phyloP scores from a whole-genome alignment of 2,329 filamentous ascomycete genomes.

The Blumeria hordei region DNA sequence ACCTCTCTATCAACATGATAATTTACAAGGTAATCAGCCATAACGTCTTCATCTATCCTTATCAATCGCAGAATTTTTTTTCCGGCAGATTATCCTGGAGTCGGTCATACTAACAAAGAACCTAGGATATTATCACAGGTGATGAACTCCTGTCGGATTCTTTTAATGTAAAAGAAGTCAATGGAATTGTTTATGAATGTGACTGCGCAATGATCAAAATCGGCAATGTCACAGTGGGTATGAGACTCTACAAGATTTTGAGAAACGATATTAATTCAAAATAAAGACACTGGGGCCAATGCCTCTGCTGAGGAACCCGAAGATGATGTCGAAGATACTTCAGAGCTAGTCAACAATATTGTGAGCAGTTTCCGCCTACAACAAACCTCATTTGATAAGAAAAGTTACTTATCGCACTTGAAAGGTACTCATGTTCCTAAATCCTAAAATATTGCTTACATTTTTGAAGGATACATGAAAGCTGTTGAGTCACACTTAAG shows the following conservation, averaged over 20 bases:
- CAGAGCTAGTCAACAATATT: slow-evolving; percentile 71
- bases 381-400: slow-evolving; percentile 65
- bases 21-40: slow-evolving; percentile 26
- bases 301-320: slow-evolving; percentile 80
- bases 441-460: slow-evolving; percentile 4
- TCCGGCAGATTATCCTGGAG: not conserved
- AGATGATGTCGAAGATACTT: slow-evolving; percentile 45
- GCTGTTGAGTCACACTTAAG: slow-evolving; percentile 48
- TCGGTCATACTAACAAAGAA: slow-evolving; percentile 1
- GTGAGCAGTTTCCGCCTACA: slow-evolving; percentile 78
- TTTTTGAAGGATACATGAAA: slow-evolving; percentile 59
- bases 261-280: slow-evolving; percentile 5
- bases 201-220: slow-evolving; percentile 76
- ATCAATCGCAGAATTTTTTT: not conserved
- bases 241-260: not conserved
- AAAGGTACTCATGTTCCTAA: slow-evolving; percentile 37
- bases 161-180: slow-evolving; percentile 59
- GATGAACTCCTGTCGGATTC: slow-evolving; percentile 97
- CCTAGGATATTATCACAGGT: slow-evolving; percentile 65
- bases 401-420: slow-evolving; percentile 57
- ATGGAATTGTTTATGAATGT: slow-evolving; percentile 65
- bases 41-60: not conserved
- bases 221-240: slow-evolving; percentile 40
- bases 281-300: slow-evolving; percentile 71
- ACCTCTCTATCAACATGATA: slow-evolving; percentile 22